Base-by-base conservation (phyloP, 805 yeast genomes). In the Lipomyces yamanashiensis region DNA sequence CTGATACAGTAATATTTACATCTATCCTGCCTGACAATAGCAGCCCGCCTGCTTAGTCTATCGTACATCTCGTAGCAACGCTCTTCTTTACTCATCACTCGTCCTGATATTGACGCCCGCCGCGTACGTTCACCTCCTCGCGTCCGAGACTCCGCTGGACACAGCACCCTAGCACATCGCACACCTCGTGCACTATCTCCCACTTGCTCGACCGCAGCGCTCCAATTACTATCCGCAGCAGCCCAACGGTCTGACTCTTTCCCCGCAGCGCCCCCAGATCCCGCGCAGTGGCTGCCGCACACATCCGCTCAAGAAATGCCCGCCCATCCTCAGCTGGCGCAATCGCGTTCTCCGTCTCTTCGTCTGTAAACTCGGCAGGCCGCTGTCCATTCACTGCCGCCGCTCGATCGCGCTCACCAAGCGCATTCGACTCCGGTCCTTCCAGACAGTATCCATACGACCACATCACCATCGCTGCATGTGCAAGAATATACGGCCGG, bases 211-310 rank as follows among this genome's bases (percentile, higher is more conserved):
- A 61, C 54, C 63, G 64, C 53, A 75, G 53, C 44, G 72, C 58
- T 51, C 63, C 66, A 43, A 59, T 62, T 43, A 73, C 73, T 48
- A 74, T 54, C 45, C 74, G 63, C 52, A 87, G 71, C 53, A 88
- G 72, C 0, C 92, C 92, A 10, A 83, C 82, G 36, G 86, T 75
- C 56, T 83, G 76, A 62, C 85, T 79, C 70, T 79, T 81, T 61
- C 80, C 77, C 36, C 75, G 72, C 45, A 85, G 66, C 7, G 75
- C 62, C 15, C 64, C 62, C 43, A 68, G 54, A 54, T 66, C 64
- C 19, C 68, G 69, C 21, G 64, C 59, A 6, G 73, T 68, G 17
- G 49, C 75, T 47, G 81, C 81, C 39, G 70, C 67, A 47, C 85
- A 70, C 62, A 87, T 76, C 53, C 89, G 76, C 59, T 79, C 75